Evolutionary conservation across 768 basidiomycete genomes (phyloP), one percentile per base, ranked within the genome.

Genomic region (Rhizopogon roseolus): DNA sequence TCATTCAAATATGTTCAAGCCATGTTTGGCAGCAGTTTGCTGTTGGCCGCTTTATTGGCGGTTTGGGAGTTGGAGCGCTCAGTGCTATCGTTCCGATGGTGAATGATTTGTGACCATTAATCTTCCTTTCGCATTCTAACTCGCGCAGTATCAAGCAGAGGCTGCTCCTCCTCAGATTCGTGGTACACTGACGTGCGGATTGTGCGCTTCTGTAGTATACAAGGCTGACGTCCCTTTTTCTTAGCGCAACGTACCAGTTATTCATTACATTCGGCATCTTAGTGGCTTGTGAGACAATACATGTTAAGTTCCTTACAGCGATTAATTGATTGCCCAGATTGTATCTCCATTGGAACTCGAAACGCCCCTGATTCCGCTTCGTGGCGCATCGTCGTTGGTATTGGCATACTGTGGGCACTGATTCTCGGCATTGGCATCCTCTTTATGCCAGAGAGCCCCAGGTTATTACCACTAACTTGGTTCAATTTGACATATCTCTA

Each of bases 231-330:
- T 16, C 44, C 34, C 22, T 41, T 36, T 36, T 32, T 39, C 46
- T 55, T 58, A 59, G 62, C 16, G 80, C 80, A 3, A 80, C 80
- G 5, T 81, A 79, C 58, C 81, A 83, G 61, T 70, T 85, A 13
- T 84, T 85, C 68, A 86, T 87, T 60, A 87, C 86, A 0, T 75
- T 84, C 56, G 86, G 87, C 61, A 87, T 85, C 57, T 75, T 86
- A 32, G 76, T 85, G 40, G 81, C 85, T 34, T 85, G 79, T 81
- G 58, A 45, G 77, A 71, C 6, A 52, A 27, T 27, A 17, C 16
- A 57, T 50, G 36, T 13, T 17, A 14, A 32, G 50, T 55, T 43
- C 17, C 42, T 50, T 32, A 54, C 11, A 10, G 41, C 50, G 63
- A 39, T 42, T 39, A 51, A 34, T 17, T 32, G 36, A n/a, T 16